Evolutionary conservation across 2,329 filamentous ascomycete genomes (phyloP).

Genomic region (Metarhizium robertsii): DNA sequence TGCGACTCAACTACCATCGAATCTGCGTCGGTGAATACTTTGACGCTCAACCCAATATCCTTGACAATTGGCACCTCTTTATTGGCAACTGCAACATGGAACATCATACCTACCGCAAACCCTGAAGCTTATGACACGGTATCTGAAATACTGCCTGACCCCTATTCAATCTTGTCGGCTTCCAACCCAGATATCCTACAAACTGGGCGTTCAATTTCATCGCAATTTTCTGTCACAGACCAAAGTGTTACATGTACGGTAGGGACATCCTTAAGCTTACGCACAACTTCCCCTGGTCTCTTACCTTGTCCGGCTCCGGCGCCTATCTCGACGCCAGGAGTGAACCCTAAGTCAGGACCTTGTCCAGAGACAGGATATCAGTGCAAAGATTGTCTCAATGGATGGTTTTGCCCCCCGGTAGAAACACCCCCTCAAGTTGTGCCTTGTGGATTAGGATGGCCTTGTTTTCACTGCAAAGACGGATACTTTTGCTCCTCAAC

Average conservation of each 20-base stretch:
- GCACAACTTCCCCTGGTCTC: not conserved
- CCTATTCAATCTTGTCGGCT: not conserved
- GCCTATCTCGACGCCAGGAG: not conserved
- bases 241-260: not conserved
- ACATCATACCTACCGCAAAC: not conserved
- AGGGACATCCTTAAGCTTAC: not conserved
- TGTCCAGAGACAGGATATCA: conserved; percentile 18
- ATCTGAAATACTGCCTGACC: not conserved
- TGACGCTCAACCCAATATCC: conserved; percentile 2
- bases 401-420: conserved; percentile 22
- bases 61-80: not conserved
- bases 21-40: not conserved
- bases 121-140: not conserved
- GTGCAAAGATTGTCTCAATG: conserved; percentile 20
- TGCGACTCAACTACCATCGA: conserved; percentile 7
- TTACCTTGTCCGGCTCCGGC: not conserved
- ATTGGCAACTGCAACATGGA: not conserved
- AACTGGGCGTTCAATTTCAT: not conserved
- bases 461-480: conserved; percentile 20
- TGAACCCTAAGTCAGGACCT: conserved; percentile 5
- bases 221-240: not conserved
- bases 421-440: conserved; percentile 20
- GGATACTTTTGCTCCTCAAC: conserved; percentile 18
- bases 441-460: conserved; percentile 21
- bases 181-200: not conserved